Base-by-base conservation (phyloP, 257 asterid species). In the Solanum sejunctum region DNA sequence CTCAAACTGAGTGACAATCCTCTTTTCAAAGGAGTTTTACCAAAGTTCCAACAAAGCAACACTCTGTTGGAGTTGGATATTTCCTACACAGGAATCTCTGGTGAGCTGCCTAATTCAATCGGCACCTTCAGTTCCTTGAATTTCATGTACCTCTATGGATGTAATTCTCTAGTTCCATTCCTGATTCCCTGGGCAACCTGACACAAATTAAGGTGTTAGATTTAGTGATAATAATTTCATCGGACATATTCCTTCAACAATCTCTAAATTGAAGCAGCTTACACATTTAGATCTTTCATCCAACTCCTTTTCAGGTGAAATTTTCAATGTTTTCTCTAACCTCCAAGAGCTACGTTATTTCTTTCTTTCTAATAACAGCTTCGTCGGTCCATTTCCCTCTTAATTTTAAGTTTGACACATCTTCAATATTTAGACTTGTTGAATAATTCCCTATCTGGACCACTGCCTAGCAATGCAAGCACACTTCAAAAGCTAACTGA, bases 81-180 rank as follows among this genome's bases (percentile, higher is more conserved):
- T 20, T 8, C 49, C 12, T 0, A 0, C 83, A 80, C 83, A 28
- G 52, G 51, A 6, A 28, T 80, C 67, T 54, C 15, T 0, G 28
- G 3, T 32, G 20, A 26, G 52, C 69, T 80, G 7, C 54, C 84
- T 10, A 12, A 56, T 20, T 80, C 12, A 32, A 80, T 80, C 18
- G 52, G 51, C 51, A 55, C 5, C 32, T 57, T 80, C 0, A 80
- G 1, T 0, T 80, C 69, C 5, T 21, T 55, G 83, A 54, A 21
- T 10, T 0, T 1, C 2, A 54, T 80, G 10, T 0, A 9, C 28
- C 49, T 79, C 12, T 0, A 0, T 0, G 1, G 3, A 18, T 80
- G 84, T 39, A 39, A 8, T 55, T 80, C 12, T 54, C 18, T 3
- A 52, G 69, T 28, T 1, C 0, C 18, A 17, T 80, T 8, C 70